Percentiles rank a stretch among this genome's conserved stretches.
Evolutionary conservation across 192 early-diverging fungal species (phyloP).

Genomic region (Podila epigama): DNA sequence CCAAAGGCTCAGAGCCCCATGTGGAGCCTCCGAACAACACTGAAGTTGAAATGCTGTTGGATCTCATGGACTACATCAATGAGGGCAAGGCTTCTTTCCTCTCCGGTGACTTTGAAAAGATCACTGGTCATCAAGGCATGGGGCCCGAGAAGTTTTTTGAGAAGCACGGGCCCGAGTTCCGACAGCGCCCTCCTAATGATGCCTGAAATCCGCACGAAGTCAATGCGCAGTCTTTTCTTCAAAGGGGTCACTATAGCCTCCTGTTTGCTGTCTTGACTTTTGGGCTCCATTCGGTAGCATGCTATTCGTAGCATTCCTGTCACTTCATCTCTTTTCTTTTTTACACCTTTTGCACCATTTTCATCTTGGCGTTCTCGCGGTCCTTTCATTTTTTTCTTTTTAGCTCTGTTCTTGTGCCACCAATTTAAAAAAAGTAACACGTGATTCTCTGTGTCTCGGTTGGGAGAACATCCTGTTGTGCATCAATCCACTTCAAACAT

Average conservation of each 20-base stretch:
- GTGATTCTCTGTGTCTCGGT: neutral
- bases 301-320: no score
- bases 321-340: no score
- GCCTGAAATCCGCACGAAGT: no score
- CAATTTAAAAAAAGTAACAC: neutral
- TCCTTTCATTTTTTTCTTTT: neutral
- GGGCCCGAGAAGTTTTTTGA: constrained; percentile 20
- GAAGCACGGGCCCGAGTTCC: constrained; percentile 14
- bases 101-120: constrained; percentile 35
- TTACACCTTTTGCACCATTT: no score
- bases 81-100: constrained; percentile 28
- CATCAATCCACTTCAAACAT: neutral
- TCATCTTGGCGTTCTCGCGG: neutral
- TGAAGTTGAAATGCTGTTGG: constrained; percentile 23
- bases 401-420: neutral
- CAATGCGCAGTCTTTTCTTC: no score
- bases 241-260: no score
- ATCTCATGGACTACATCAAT: constrained; percentile 26
- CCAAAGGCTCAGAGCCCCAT: neutral
- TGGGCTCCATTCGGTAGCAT: no score
- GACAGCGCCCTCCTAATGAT: neutral
- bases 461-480: neutral
- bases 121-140: constrained; percentile 19
- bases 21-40: constrained; percentile 22
- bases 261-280: no score